These are phyloP conservation scores for Myriangium duriaei DNA, from an alignment of 2,329 filamentous ascomycete genomes.

Conservation along the genomic window DNA sequence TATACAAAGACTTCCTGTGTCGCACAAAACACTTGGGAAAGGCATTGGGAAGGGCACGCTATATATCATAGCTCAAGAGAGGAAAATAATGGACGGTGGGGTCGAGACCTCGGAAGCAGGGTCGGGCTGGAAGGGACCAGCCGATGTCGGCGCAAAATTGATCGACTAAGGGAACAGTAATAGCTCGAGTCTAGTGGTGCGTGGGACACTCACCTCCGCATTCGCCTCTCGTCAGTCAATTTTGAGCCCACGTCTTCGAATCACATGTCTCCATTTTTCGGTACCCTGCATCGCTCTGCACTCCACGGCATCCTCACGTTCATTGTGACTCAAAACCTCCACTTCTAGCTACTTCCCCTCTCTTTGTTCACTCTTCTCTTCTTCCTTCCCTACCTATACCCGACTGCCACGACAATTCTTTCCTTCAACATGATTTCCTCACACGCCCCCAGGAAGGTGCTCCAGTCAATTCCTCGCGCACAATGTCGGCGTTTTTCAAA, in stretches of 20 bases:
- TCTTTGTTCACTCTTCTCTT: not conserved
- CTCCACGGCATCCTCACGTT: not conserved
- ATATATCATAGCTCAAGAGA: too few species aligned
- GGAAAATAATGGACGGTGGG: too few species aligned
- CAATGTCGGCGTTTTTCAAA: conserved; percentile 31
- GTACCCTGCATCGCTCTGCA: too few species aligned
- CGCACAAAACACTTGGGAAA: too few species aligned
- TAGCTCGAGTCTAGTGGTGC: too few species aligned
- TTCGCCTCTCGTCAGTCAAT: not conserved
- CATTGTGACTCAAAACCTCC: not conserved
- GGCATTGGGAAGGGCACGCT: too few species aligned
- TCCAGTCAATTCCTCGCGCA: conserved; percentile 26
- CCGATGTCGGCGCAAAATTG: not conserved
- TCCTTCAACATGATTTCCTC: conserved; percentile 21
- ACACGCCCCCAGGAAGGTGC: conserved; percentile 23
- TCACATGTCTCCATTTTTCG: not conserved
- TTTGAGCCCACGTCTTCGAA: not conserved
- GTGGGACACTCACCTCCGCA: too few species aligned
- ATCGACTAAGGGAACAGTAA: not conserved
- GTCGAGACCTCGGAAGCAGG: too few species aligned
- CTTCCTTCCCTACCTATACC: not conserved
- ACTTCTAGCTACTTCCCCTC: not conserved
- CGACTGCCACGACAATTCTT: not conserved
- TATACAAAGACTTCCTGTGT: too few species aligned
- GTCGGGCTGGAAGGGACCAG: too few species aligned